Conservation (phyloP, 371 early-diverging fungal genomes). For the Mortierella sp. region DNA sequence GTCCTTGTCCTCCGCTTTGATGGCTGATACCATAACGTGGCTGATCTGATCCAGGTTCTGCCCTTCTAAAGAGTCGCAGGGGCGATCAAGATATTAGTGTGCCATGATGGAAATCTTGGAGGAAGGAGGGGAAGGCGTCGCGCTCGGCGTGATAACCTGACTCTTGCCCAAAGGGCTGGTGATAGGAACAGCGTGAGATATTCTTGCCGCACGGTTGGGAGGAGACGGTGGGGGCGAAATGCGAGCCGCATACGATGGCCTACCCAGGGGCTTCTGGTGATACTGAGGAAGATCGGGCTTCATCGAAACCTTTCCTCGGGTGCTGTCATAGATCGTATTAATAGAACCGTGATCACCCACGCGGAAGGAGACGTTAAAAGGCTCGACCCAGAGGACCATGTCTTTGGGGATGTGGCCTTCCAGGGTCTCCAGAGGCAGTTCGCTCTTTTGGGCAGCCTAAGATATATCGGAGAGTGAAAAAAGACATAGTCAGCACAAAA, state of each 20-base stretch:
- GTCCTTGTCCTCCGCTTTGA: too few species aligned
- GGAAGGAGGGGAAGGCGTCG: constrained; percentile 42
- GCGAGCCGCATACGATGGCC: constrained; percentile 59
- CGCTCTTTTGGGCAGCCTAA: constrained; percentile 63
- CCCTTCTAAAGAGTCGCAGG: too few species aligned
- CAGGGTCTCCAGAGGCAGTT: constrained; percentile 53
- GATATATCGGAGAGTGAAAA: neutral
- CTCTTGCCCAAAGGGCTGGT: constrained; percentile 60
- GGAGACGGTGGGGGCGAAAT: constrained; percentile 64
- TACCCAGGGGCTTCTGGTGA: constrained; percentile 26
- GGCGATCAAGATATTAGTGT: constrained; percentile 21
- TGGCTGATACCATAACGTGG: too few species aligned
- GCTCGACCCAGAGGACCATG: constrained; percentile 84
- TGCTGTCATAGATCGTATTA: constrained; percentile 73
- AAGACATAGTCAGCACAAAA: too few species aligned
- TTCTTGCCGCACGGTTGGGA: constrained; percentile 32
- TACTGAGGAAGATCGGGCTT: constrained; percentile 54
- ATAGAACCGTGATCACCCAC: constrained; percentile 79
- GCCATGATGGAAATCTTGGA: constrained; percentile 42
- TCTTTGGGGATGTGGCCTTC: constrained; percentile 74
- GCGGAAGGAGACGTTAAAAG: constrained; percentile 76
- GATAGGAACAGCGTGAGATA: constrained; percentile 53
- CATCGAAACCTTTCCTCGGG: constrained; percentile 66
- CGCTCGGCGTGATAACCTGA: constrained; percentile 47
- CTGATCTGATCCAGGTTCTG: too few species aligned